Base-by-base conservation (phyloP, 1,284 basidiomycete genomes). In the Hemileia vastatrix region DNA sequence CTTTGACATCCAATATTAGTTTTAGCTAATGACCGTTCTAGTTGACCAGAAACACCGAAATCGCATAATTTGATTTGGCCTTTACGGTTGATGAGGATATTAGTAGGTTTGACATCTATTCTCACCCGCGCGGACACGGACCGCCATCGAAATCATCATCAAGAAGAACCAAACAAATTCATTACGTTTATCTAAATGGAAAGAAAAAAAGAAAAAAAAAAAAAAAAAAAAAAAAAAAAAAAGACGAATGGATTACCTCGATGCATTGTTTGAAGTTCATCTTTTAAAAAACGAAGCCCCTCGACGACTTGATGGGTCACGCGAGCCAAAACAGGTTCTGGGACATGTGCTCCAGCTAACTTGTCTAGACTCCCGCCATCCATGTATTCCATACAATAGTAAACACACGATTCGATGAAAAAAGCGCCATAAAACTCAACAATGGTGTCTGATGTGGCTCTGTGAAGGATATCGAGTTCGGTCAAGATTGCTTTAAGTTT, bases 361-460 rank as follows among this genome's bases (percentile, higher is more conserved):
- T 89, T 91, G 76, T 97, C 94, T 53, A 98, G 81, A 62, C 86
- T 88, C 15, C 93, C 91, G 2, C 90, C 91, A 73, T 98, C 92
- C 94, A 98, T 97, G 78, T 87, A 91, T 79, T 98, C 94, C 92
- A 98, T 97, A 78, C 94, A 97, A 77, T 96, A 97, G 78, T 97
- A 97, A 40, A 98, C 94, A 77, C 89, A 98, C 23, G 87, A 90
- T 76, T 98, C 94, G 77, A 96, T 92, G 76, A 96, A 97, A 80
- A 98, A 98, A 2, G 94, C 94, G 49, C 94, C 94, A 77, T 95
- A 97, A 71, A 98, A 98, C 70, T 97, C 94, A 73, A 98, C 90
- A 68, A 98, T 97, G 75, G 90, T 86, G 4, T 87, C 87, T 11
- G 88, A 85, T 24, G 86, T 83, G 2, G 93, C 94, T 32, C 92